Evolutionary conservation across 495 filamentous ascomycete species (phyloP), one percentile per base, ranked within the genome.

Genomic region (Aspergillus asperescens): DNA sequence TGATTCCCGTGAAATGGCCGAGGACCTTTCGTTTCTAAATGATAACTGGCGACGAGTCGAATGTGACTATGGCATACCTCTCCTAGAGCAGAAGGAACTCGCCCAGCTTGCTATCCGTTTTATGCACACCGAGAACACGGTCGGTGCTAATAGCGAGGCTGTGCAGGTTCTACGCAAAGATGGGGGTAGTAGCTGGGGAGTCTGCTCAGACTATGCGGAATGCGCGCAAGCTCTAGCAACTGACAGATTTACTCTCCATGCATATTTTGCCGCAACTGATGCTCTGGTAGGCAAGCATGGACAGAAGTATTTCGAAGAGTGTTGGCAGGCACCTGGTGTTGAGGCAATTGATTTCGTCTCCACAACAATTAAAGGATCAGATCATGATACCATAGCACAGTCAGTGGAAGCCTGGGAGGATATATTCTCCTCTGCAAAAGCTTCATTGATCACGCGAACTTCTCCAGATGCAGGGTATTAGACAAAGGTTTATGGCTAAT

Each of bases 131-230:
- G 67, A 68, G 51, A 53, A 59, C 13, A 65, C 66, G 1, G 55
- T 57, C 9, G 68, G 68, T 0, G 60, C 67, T 2, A 70, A 71
- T 50, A 59, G 56, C 13, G 68, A 71, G 58, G 67, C 68, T 7
- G 10, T 70, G 28, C 60, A 62, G 25, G 64, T 60, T 55, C 46
- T 71, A 3, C 54, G 63, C 15, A 71, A 70, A 34, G 49, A 51
- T 1, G 45, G 44, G n/a, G 54, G 41, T 7, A 45, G 34, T 15
- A 34, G 47, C 5, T 71, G 68, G 68, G 65, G 62, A 0, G 51
- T 45, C 15, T 67, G 60, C 41, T 59, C 59, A 15, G 63, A 71
- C 31, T 71, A 71, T 59, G 54, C 25, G 16, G 24, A 28, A 2
- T 71, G 52, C 50, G 57, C 58, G 25, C 34, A 24, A 16, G 52